These are phyloP conservation scores for Exutisphaerella laricina DNA, from an alignment of 2,329 filamentous ascomycete genomes.

Conservation along the genomic window DNA sequence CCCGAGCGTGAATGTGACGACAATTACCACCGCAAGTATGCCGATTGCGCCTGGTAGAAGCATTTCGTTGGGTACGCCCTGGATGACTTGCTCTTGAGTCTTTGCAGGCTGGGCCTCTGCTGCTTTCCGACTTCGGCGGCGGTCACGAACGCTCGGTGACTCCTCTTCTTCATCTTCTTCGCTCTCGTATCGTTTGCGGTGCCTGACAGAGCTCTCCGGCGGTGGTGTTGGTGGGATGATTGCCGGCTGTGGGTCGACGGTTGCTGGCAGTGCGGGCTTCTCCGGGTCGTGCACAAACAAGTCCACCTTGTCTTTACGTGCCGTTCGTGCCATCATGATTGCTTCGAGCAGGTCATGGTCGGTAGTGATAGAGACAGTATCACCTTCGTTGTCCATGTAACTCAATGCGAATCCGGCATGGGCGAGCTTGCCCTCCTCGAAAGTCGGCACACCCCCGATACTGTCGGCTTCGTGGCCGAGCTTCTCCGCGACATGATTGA, in stretches of 20 bases:
- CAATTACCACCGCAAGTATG: conserved; percentile 88
- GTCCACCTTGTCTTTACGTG: conserved; percentile 85
- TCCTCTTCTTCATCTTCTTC: conserved; percentile 53
- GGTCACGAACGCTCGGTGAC: conserved; percentile 32
- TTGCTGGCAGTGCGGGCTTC: conserved; percentile 69
- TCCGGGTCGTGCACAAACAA: conserved; percentile 93
- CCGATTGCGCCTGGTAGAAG: conserved; percentile 90
- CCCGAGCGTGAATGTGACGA: conserved; percentile 79
- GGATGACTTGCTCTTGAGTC: conserved; percentile 71
- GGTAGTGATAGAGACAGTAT: conserved; percentile 93
- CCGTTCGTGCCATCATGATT: conserved; percentile 72
- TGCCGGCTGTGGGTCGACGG: conserved; percentile 55
- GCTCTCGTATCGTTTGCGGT: conserved; percentile 43
- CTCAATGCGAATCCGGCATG: conserved; percentile 81
- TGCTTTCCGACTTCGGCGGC: conserved; percentile 33
- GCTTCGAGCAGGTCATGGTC: conserved; percentile 90
- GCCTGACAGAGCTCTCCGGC: conserved; percentile 45
- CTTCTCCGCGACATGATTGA: conserved; percentile 73
- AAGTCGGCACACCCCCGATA: conserved; percentile 72
- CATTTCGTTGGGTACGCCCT: conserved; percentile 89
- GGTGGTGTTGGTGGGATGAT: conserved; percentile 46
- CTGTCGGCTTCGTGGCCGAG: conserved; percentile 75
- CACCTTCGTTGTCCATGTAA: conserved; percentile 94
- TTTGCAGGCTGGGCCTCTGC: conserved; percentile 42
- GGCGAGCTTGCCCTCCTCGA: conserved; percentile 73